Percentiles rank a stretch among this genome's conserved stretches.
phyloP scores from a whole-genome alignment of 257 asterid species.

The Scutellaria baicalensis region DNA sequence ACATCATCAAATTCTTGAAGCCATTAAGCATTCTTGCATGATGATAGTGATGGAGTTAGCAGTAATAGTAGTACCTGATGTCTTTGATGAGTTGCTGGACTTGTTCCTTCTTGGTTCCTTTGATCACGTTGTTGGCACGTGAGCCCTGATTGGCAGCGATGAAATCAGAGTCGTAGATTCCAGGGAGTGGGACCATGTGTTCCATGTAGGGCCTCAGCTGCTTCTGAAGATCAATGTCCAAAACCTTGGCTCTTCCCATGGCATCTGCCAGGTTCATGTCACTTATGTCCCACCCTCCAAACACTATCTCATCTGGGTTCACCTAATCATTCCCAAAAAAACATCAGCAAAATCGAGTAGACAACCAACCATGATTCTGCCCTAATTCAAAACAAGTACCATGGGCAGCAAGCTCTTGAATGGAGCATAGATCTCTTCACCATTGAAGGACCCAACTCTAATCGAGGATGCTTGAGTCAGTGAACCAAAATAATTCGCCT shows the following conservation, averaged over 20 bases:
- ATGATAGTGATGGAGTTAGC: not conserved
- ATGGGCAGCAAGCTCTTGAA: conserved; percentile 95
- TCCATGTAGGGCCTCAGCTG: conserved; percentile 98
- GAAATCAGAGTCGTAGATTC: conserved; percentile 92
- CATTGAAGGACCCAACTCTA: conserved; percentile 90
- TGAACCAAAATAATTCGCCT: conserved; percentile 92
- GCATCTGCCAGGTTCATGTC: conserved; percentile 94
- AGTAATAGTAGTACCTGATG: conserved; percentile 41
- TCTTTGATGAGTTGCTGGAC: conserved; percentile 72
- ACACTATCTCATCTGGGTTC: conserved; percentile 80
- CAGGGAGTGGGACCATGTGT: conserved; percentile 97
- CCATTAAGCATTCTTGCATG: not conserved
- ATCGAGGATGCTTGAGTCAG: conserved; percentile 89
- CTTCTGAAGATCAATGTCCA: conserved; percentile 89
- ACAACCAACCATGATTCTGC: no score
- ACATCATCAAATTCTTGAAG: not conserved
- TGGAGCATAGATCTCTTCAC: conserved; percentile 96
- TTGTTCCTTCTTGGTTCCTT: conserved; percentile 85
- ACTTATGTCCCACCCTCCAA: conserved; percentile 99
- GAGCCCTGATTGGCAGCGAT: conserved; percentile 96
- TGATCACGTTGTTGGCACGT: conserved; percentile 82
- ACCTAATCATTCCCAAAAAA: conserved; percentile 40
- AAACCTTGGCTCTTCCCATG: conserved; percentile 90
- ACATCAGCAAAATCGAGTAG: not conserved
- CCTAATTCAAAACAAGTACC: conserved; percentile 28